Conservation (phyloP, 2,329 filamentous ascomycete genomes). For the Venturiaceae sp. region DNA sequence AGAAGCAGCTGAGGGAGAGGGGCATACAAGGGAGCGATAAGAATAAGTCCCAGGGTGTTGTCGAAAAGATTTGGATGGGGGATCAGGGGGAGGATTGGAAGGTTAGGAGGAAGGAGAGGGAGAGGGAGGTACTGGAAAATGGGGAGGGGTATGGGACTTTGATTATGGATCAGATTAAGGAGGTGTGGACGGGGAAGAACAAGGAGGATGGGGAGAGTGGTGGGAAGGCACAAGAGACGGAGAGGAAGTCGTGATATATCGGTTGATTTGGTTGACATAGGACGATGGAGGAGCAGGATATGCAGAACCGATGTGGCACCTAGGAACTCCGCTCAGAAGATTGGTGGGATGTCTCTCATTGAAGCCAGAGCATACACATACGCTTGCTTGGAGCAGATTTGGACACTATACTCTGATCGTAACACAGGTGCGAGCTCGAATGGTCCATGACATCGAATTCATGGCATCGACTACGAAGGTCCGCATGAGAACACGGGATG, state of each 20-base stretch:
- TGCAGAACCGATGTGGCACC: too few species aligned
- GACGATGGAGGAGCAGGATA: too few species aligned
- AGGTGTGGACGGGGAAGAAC: constrained; percentile 6
- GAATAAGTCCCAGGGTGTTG: constrained; percentile 15
- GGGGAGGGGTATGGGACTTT: constrained; percentile 28
- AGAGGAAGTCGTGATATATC: not conserved
- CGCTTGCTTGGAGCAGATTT: too few species aligned
- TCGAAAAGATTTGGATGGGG: constrained; percentile 28
- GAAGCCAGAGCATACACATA: too few species aligned
- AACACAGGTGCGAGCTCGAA: too few species aligned
- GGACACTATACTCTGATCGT: too few species aligned
- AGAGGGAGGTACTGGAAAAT: constrained; percentile 4
- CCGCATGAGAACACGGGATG: too few species aligned
- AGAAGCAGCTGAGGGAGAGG: constrained; percentile 20
- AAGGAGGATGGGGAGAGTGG: not conserved
- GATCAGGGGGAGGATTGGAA: constrained; percentile 35
- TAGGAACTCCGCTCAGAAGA: too few species aligned
- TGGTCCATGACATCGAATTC: too few species aligned
- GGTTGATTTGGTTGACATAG: too few species aligned
- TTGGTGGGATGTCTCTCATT: too few species aligned
- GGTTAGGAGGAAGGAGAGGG: constrained; percentile 16
- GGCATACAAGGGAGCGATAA: constrained; percentile 11
- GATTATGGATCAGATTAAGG: constrained; percentile 14
- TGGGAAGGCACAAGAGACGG: not conserved
- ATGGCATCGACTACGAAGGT: too few species aligned